Percentiles rank a stretch among this genome's conserved stretches.
Conservation (phyloP, 129 eudicot species). For the Scalesia atractyloides region DNA sequence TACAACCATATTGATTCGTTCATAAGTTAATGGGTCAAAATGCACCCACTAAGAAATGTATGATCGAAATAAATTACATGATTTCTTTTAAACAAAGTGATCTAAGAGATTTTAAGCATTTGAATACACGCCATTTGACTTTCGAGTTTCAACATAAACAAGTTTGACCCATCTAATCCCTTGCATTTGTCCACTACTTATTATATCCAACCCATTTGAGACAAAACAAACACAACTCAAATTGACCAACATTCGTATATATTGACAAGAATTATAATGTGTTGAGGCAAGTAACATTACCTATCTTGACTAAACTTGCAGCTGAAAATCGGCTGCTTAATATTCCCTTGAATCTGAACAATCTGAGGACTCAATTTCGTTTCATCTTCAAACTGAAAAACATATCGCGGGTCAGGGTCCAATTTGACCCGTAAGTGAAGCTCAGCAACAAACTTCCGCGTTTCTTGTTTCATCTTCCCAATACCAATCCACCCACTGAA, state of each 20-base stretch:
- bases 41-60: not conserved
- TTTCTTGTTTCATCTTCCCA: constrained; percentile 68
- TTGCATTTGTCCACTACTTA: not conserved
- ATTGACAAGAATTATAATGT: not conserved
- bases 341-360: constrained; percentile 86
- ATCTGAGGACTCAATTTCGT: constrained; percentile 84
- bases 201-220: not conserved
- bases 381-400: constrained; percentile 83
- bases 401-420: constrained; percentile 95
- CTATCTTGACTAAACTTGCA: constrained; percentile 96
- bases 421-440: constrained; percentile 73
- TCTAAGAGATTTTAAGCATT: not conserved
- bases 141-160: not conserved
- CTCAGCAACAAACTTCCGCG: constrained; percentile 67
- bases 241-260: not conserved
- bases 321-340: constrained; percentile 87
- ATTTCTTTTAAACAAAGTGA: not conserved
- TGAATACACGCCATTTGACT: not conserved
- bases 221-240: not conserved
- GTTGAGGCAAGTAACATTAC: constrained; percentile 29
- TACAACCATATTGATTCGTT: not conserved
- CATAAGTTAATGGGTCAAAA: not conserved
- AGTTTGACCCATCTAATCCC: not conserved
- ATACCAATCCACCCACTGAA: constrained; percentile 87
- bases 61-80: not conserved